Evolutionary conservation across 1,284 basidiomycete genomes (phyloP).

Genomic region (Boletus sp.): DNA sequence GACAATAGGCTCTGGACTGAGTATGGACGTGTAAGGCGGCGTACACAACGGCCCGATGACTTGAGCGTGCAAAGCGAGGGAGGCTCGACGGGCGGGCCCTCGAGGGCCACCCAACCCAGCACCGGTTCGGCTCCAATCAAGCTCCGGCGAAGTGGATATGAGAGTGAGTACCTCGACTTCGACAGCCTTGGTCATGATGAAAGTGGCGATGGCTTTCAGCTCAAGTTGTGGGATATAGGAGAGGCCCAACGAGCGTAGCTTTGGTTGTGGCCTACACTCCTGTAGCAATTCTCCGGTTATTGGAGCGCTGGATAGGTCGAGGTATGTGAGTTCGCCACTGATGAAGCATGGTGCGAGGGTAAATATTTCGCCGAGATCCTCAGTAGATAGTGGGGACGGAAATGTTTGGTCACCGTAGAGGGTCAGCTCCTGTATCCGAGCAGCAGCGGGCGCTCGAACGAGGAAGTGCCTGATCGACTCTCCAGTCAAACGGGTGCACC

Average conservation of each 20-base stretch:
- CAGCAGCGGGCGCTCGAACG: slow-evolving; percentile 62
- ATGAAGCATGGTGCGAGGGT: slow-evolving; percentile 78
- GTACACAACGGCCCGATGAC: slow-evolving; percentile 77
- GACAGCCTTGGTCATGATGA: slow-evolving; percentile 66
- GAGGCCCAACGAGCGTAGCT: slow-evolving; percentile 82
- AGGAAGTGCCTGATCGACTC: slow-evolving; percentile 78
- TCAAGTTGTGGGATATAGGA: slow-evolving; percentile 78
- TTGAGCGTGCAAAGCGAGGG: slow-evolving; percentile 61
- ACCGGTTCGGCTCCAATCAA: slow-evolving; percentile 49
- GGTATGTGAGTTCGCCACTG: slow-evolving; percentile 74
- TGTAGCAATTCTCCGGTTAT: slow-evolving; percentile 64
- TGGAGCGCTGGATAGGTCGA: slow-evolving; percentile 86
- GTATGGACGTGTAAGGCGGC: slow-evolving; percentile 68
- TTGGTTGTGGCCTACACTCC: slow-evolving; percentile 63
- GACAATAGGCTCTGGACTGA: slow-evolving; percentile 33
- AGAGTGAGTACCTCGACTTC: slow-evolving; percentile 87
- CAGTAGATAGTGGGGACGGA: slow-evolving; percentile 68
- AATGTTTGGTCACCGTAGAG: slow-evolving; percentile 89
- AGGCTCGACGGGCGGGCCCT: slow-evolving; percentile 51
- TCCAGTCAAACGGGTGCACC: slow-evolving; percentile 82
- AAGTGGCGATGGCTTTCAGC: slow-evolving; percentile 64
- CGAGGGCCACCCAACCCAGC: slow-evolving; percentile 33
- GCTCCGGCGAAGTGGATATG: slow-evolving; percentile 72
- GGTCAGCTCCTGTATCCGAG: slow-evolving; percentile 72
- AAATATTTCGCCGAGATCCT: slow-evolving; percentile 71